phyloP scores from a whole-genome alignment of 2,329 filamentous ascomycete genomes.

The Colletotrichum gloeosporioides region DNA sequence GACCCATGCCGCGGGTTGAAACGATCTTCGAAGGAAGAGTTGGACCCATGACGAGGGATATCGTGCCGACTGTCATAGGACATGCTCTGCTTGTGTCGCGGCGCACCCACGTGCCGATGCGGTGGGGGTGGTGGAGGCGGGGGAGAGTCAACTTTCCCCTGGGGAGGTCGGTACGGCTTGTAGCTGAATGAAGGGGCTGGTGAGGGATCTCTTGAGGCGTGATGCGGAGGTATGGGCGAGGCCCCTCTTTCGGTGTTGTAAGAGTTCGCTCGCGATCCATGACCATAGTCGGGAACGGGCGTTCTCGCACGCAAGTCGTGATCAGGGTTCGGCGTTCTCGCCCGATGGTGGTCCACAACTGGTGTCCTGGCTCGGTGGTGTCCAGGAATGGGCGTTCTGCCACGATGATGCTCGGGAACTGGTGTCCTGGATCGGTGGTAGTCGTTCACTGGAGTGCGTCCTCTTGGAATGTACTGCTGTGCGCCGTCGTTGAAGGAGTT shows the following conservation, averaged over 20 bases:
- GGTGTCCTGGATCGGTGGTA: neutral
- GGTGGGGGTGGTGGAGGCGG: slow-evolving; percentile 86
- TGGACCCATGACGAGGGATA: slow-evolving; percentile 43
- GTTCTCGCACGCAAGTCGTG: slow-evolving; percentile 17
- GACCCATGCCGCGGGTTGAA: slow-evolving; percentile 41
- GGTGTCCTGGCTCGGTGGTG: neutral
- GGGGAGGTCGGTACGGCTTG: slow-evolving; percentile 32
- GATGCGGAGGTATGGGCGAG: slow-evolving; percentile 32
- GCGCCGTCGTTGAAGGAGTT: slow-evolving; percentile 21
- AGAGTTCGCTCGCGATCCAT: slow-evolving; percentile 24
- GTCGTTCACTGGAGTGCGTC: slow-evolving; percentile 5
- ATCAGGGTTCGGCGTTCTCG: neutral
- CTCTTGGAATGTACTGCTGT: slow-evolving; percentile 17
- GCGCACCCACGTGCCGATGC: slow-evolving; percentile 69
- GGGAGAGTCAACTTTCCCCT: slow-evolving; percentile 58
- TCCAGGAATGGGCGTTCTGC: neutral
- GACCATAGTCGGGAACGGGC: slow-evolving; percentile 4
- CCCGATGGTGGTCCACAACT: neutral
- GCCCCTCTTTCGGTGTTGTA: slow-evolving; percentile 39
- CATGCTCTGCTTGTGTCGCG: slow-evolving; percentile 34
- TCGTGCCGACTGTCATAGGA: slow-evolving; percentile 33
- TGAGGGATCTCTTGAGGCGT: slow-evolving; percentile 40
- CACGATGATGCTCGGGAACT: neutral
- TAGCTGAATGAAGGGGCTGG: slow-evolving; percentile 40
- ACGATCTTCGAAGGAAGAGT: slow-evolving; percentile 42